Evolutionary conservation across 1,139 yeast species (phyloP), one percentile per base, ranked within the genome.

Genomic region (Candida sojae): DNA sequence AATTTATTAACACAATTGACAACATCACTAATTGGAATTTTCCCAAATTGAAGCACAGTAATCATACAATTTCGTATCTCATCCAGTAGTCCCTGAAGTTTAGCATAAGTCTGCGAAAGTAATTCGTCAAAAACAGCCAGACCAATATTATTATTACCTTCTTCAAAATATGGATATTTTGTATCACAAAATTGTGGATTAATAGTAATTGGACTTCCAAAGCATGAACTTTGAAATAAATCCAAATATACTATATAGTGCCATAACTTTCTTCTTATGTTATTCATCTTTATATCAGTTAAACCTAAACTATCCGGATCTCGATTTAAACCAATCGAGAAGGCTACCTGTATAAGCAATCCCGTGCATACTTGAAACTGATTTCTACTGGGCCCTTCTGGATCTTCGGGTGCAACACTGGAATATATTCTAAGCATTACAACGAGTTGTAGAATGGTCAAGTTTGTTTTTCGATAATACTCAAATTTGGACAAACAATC

Each of bases 341-440:
- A 63, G 0, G 79, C 79, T 63, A 70, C 70, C 45, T 73, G 72
- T 6, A 67, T 57, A 17, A 79, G 53, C 30, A 73, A 50, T 0
- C 77, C 77, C 40, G 63, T 68, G 53, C 62, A 63, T 2, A 70
- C 62, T 42, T 62, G 65, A 1, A 77, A 67, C 52, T 74, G 80
- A n/a, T 75, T 74, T 30, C 80, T 82, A 53, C 72, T 76, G 1
- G 72, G 67, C 3, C 71, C 75, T 48, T 73, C 75, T 6, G 82
- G 80, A 53, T 78, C 82, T 56, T 78, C 83, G 1, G 82, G 82
- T 0, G 82, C 69, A 49, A 65, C 59, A 23, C 59, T 56, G 21
- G 81, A 57, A 17, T 77, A 75, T 26, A 80, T 74, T 48, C 78
- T 71, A 47, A 78, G 63, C 40, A 75, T 57, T 13, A 80, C 49